Conservation (phyloP, 352 stramenopile species). For the Globisporangium polare region DNA sequence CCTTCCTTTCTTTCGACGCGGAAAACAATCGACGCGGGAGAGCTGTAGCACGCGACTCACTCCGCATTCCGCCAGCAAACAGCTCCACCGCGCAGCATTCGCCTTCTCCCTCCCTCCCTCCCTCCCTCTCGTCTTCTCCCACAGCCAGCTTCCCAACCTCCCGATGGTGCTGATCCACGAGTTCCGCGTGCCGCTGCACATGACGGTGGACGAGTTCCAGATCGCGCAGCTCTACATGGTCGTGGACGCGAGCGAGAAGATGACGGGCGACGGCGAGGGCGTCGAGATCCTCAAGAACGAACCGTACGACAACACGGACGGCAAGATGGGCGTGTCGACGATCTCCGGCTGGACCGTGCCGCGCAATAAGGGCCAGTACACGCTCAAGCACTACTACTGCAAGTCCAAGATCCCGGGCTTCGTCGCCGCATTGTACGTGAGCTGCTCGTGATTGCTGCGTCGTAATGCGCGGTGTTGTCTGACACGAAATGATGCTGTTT, state of each 20-base stretch:
- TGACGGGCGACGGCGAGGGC: slow-evolving; percentile 78
- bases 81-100: not conserved
- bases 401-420: slow-evolving; percentile 82
- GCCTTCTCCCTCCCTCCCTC: too few species aligned
- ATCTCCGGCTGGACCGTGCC: slow-evolving; percentile 76
- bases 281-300: slow-evolving; percentile 88
- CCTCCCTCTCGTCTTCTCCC: not conserved
- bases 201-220: slow-evolving; percentile 86
- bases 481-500: not conserved
- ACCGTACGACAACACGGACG: slow-evolving; percentile 74
- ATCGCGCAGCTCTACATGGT: slow-evolving; percentile 87
- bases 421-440: slow-evolving; percentile 69
- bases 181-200: slow-evolving; percentile 84
- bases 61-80: not conserved
- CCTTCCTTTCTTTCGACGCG: too few species aligned
- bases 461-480: not conserved
- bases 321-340: slow-evolving; percentile 64
- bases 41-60: not conserved
- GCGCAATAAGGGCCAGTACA: slow-evolving; percentile 82
- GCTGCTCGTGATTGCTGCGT: not conserved
- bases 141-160: not conserved
- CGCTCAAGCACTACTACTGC: slow-evolving; percentile 87
- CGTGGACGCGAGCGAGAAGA: slow-evolving; percentile 80
- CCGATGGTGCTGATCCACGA: slow-evolving; percentile 82
- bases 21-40: too few species aligned